Percentiles rank a stretch among this genome's conserved stretches.
Conservation (phyloP, 1,284 basidiomycete genomes). For the Cryptococcus sp. region DNA sequence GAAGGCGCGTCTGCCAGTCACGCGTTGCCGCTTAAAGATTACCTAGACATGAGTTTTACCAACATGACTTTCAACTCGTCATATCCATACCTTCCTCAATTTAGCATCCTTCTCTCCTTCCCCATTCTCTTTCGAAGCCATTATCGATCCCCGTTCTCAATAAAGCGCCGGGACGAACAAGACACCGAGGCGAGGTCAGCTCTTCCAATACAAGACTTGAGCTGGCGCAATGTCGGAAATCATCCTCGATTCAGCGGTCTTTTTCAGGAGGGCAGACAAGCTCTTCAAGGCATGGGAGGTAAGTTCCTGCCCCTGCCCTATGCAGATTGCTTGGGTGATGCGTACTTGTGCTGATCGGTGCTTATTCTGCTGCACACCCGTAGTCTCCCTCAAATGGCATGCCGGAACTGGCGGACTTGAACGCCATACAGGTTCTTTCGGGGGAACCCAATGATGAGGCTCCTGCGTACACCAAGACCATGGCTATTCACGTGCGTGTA, state of each 20-base stretch:
- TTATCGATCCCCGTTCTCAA: too few relatives aligned
- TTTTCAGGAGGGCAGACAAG: constrained; percentile 66
- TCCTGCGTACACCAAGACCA: constrained; percentile 81
- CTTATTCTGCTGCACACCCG: background rate
- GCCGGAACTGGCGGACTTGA: constrained; percentile 51
- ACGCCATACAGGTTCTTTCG: constrained; percentile 73
- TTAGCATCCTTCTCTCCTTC: too few relatives aligned
- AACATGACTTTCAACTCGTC: too few relatives aligned
- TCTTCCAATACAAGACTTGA: too few relatives aligned
- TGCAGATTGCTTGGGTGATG: background rate
- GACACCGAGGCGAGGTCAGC: too few relatives aligned
- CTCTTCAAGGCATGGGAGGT: constrained; percentile 76
- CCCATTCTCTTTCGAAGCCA: too few relatives aligned
- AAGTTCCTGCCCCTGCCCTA: constrained; percentile 42
- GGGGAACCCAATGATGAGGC: constrained; percentile 84
- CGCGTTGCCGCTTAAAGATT: too few relatives aligned
- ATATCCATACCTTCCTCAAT: too few relatives aligned
- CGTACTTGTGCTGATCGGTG: background rate
- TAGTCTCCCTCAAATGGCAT: constrained; percentile 73
- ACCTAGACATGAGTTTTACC: too few relatives aligned
- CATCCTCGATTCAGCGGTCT: constrained; percentile 60
- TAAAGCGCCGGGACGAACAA: too few relatives aligned
- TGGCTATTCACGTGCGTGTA: constrained; percentile 75
- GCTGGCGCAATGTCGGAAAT: constrained; percentile 54
- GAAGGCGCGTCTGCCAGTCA: too few relatives aligned